Percentiles rank a stretch among this genome's conserved stretches.
phyloP scores from a whole-genome alignment of 306 rosid genomes.

The Cucurbita argyrosperma region DNA sequence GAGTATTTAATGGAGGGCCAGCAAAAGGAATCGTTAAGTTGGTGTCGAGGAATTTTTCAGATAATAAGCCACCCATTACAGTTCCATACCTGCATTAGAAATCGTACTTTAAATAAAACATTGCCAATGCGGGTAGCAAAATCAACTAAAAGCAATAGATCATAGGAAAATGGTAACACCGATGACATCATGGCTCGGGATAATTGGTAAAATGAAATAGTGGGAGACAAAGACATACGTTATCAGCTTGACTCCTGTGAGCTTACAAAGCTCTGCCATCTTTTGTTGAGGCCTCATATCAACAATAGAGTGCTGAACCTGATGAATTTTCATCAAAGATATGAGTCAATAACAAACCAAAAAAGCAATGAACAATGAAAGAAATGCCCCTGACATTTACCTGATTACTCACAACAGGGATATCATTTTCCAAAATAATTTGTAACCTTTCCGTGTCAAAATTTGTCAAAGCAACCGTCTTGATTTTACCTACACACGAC shows the following conservation, averaged over 20 bases:
- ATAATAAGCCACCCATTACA: constrained; percentile 85
- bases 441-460: constrained; percentile 83
- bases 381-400: constrained; percentile 20
- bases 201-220: neutral
- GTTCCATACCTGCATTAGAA: constrained; percentile 78
- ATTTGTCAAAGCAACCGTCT: constrained; percentile 76
- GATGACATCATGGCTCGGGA: neutral
- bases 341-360: neutral
- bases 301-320: constrained; percentile 89
- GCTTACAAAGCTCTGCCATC: constrained; percentile 87
- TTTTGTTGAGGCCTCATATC: constrained; percentile 92
- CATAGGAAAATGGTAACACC: neutral
- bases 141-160: neutral
- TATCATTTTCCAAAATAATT: constrained; percentile 75
- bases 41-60: constrained; percentile 84
- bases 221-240: constrained; percentile 41
- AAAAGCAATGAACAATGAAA: neutral
- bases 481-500: constrained; percentile 64
- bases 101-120: neutral
- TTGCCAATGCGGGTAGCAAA: neutral
- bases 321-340: constrained; percentile 1
- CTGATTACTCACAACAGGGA: constrained; percentile 96
- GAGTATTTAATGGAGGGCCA: constrained; percentile 79
- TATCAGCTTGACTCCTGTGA: constrained; percentile 89
- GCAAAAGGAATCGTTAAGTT: constrained; percentile 75